phyloP scores from a whole-genome alignment of 257 asterid genomes.

The Ehretia macrophylla region DNA sequence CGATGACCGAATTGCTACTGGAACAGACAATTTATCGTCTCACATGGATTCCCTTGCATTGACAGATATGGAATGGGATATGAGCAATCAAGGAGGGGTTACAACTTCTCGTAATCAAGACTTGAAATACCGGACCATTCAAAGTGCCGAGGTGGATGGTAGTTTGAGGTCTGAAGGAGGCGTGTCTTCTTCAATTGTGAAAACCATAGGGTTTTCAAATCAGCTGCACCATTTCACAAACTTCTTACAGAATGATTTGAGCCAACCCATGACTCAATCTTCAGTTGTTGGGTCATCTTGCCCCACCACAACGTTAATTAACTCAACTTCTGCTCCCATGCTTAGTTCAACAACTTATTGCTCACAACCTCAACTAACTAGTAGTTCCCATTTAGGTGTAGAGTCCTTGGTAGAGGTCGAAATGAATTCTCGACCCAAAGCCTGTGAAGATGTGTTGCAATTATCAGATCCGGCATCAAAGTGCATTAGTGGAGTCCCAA shows the following conservation, averaged over 20 bases:
- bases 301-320: slow-evolving; percentile 66
- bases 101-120: slow-evolving; percentile 30
- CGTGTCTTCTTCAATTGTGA: slow-evolving; percentile 33
- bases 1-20: slow-evolving; percentile 17
- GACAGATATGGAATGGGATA: slow-evolving; percentile 73
- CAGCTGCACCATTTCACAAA: slow-evolving; percentile 52
- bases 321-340: slow-evolving; percentile 71
- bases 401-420: slow-evolving; percentile 38
- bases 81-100: slow-evolving; percentile 34
- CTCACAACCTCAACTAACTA: slow-evolving; percentile 43
- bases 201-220: slow-evolving; percentile 42
- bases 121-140: slow-evolving; percentile 36
- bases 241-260: slow-evolving; percentile 61
- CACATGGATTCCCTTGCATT: slow-evolving; percentile 75
- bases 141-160: not conserved
- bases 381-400: slow-evolving; percentile 23
- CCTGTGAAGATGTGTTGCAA: too few relatives aligned
- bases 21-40: slow-evolving; percentile 55
- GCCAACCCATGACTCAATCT: slow-evolving; percentile 75
- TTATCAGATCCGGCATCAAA: too few relatives aligned
- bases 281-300: slow-evolving; percentile 36
- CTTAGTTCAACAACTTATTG: slow-evolving; percentile 66
- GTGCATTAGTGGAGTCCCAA: too few relatives aligned
- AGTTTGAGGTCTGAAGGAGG: too few relatives aligned
- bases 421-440: not conserved